Evolutionary conservation across 257 asterid genomes (phyloP), one percentile per base, ranked within the genome.

Genomic region (Penstemon newberryi): DNA sequence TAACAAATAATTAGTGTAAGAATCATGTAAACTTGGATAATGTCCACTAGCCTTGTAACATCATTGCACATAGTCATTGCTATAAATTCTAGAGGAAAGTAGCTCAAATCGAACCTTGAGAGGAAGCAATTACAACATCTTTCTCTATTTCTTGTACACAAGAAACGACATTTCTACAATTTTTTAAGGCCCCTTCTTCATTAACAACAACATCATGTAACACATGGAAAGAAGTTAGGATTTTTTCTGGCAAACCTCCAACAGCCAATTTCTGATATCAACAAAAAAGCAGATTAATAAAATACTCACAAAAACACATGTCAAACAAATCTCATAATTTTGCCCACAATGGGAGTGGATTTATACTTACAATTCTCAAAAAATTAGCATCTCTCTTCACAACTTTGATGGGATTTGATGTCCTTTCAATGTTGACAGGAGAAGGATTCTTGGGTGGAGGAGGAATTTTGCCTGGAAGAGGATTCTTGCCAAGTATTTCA

Each of bases 201-300:
- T 80, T 79, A 71, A 57, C 77, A 77, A 62, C 71, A 75, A 87
- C 96, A 75, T 87, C 97, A 64, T 85, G 90, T 39, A 86, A 87
- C 77, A 59, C 73, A 63, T 91, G 95, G 84, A 85, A 83, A 42
- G 95, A 88, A 77, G 95, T 85, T 70, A 94, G 25, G 18, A 94
- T 86, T 77, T 81, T 91, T 77, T 91, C 96, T 8, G 96, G 96
- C 73, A 84, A 77, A 65, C 85, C 86, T 63, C 97, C 97, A 69
- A 89, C 87, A 72, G 93, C 86, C 84, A 91, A 71, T 91, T 94
- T 94, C 97, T 94, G 81, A 68, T 61, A 70, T 77, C 65, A 67
- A 74, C 8, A 63, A 51, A 67, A 78, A 58, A 7, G 50, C 5
- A 54, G 43, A 70, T 25, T 72, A 50, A 68, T 8, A 53, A 66